These are phyloP conservation scores for Candida chilensis DNA, from an alignment of 805 yeast genomes.

Conservation along the genomic window DNA sequence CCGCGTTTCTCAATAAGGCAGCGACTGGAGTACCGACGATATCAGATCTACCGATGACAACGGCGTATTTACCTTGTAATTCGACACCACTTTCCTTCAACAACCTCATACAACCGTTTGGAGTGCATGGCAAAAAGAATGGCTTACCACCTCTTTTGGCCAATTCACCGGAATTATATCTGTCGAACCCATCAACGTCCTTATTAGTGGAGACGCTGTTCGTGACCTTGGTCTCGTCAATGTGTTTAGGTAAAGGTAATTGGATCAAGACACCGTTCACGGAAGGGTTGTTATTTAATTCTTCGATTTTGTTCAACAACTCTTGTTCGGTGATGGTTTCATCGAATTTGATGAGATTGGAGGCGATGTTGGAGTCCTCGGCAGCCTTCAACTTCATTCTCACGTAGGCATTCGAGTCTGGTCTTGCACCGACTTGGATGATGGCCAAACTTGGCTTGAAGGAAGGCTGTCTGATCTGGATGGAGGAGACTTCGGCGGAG, in stretches of 20 bases:
- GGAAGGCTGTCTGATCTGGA: constrained; percentile 30
- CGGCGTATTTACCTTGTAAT: constrained; percentile 75
- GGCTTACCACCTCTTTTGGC: constrained; percentile 83
- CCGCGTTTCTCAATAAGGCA: constrained; percentile 64
- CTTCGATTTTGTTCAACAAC: constrained; percentile 47
- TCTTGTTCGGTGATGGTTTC: constrained; percentile 53
- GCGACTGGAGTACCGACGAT: constrained; percentile 95
- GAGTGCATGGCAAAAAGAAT: constrained; percentile 86
- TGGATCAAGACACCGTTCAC: constrained; percentile 88
- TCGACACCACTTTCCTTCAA: constrained; percentile 60
- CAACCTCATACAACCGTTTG: constrained; percentile 82
- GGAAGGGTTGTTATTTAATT: constrained; percentile 61
- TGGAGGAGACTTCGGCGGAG: background rate
- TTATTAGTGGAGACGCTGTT: constrained; percentile 72
- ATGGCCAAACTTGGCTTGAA: constrained; percentile 76
- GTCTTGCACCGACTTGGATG: constrained; percentile 83
- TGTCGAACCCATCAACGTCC: constrained; percentile 95
- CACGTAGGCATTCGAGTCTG: constrained; percentile 88
- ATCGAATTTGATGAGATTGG: constrained; percentile 56
- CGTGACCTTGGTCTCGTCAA: constrained; percentile 75
- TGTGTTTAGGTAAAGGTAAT: constrained; percentile 76
- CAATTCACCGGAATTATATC: constrained; percentile 82
- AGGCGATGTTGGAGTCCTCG: constrained; percentile 66
- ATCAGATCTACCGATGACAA: constrained; percentile 91
- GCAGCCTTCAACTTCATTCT: constrained; percentile 90